These are phyloP conservation scores for Podaxis carcinomalis DNA, from an alignment of 768 basidiomycete genomes.

Conservation along the genomic window DNA sequence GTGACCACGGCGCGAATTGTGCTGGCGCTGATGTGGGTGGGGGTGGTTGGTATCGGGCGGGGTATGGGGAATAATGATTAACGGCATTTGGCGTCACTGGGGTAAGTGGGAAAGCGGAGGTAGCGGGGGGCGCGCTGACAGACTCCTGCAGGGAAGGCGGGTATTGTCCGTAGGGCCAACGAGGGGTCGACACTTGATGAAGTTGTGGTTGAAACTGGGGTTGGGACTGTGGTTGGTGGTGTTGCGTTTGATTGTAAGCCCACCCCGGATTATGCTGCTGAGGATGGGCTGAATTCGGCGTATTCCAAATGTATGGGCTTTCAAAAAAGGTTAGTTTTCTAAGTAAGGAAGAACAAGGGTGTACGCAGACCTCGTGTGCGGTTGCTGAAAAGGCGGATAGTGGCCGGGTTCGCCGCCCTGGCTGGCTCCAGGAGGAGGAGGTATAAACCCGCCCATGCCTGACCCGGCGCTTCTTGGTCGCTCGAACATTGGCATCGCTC, in stretches of 20 bases:
- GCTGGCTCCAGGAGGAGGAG: slow-evolving; percentile 29
- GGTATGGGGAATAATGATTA: slow-evolving; percentile 1
- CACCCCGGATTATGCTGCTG: background rate
- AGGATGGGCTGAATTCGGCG: background rate
- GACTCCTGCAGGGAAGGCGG: background rate
- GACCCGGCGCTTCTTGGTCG: background rate
- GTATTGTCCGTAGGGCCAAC: slow-evolving; percentile 1
- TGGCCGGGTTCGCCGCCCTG: slow-evolving; percentile 25
- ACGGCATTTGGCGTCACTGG: background rate
- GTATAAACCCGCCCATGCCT: slow-evolving; percentile 18
- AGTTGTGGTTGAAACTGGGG: background rate
- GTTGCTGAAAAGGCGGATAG: slow-evolving; percentile 11
- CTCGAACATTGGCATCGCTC: background rate
- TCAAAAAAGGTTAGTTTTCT: background rate
- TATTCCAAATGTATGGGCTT: slow-evolving; percentile 2
- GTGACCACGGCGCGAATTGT: background rate
- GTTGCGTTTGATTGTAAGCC: background rate
- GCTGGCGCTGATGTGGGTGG: background rate
- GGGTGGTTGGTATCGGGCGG: background rate
- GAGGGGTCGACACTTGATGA: background rate
- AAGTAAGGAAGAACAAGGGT: background rate
- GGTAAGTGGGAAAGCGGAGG: background rate
- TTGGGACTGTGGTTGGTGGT: background rate
- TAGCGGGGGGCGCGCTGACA: background rate
- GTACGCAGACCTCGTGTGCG: slow-evolving; percentile 12